Evolutionary conservation across 192 early-diverging fungal genomes (phyloP).

Genomic region (Oehlia diaphana): DNA sequence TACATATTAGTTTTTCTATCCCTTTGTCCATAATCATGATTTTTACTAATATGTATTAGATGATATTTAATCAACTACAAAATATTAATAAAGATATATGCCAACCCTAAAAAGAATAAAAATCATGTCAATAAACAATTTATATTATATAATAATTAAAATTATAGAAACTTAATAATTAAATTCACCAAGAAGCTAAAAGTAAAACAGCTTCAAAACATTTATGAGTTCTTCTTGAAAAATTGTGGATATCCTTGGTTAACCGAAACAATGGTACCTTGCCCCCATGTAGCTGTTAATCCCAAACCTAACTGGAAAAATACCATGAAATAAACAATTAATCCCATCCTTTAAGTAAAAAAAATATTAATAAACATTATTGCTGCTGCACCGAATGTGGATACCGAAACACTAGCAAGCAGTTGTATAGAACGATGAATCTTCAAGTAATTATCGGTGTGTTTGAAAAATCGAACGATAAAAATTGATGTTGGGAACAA

Average conservation of each 20-base stretch:
- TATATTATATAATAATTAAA: neutral
- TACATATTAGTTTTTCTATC: neutral
- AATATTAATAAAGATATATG: neutral
- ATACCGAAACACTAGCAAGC: constrained; percentile 23
- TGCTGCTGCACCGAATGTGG: constrained; percentile 22
- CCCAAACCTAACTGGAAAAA: constrained; percentile 28
- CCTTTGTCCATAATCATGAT: neutral
- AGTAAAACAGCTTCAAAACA: neutral
- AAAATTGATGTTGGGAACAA: constrained; percentile 27
- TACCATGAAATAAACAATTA: constrained; percentile 7
- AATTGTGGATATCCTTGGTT: constrained; percentile 22
- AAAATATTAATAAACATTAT: neutral
- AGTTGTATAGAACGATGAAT: constrained; percentile 22
- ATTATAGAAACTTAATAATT: neutral
- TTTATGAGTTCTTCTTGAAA: constrained; percentile 20
- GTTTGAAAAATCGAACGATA: constrained; percentile 24
- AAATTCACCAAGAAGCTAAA: constrained; percentile 13
- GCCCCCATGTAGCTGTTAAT: constrained; percentile 5
- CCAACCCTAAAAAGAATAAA: neutral
- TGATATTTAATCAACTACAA: constrained; percentile 20
- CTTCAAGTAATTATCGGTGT: constrained; percentile 21
- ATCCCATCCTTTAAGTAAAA: neutral
- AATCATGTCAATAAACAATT: neutral
- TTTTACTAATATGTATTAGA: neutral
- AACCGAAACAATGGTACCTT: constrained; percentile 2